A percentile compares a stretch with the other conserved stretches of the same genome.
These are phyloP conservation scores for Agaricus sinodeliciosus DNA, from an alignment of 768 basidiomycete genomes.

Conservation along the genomic window DNA sequence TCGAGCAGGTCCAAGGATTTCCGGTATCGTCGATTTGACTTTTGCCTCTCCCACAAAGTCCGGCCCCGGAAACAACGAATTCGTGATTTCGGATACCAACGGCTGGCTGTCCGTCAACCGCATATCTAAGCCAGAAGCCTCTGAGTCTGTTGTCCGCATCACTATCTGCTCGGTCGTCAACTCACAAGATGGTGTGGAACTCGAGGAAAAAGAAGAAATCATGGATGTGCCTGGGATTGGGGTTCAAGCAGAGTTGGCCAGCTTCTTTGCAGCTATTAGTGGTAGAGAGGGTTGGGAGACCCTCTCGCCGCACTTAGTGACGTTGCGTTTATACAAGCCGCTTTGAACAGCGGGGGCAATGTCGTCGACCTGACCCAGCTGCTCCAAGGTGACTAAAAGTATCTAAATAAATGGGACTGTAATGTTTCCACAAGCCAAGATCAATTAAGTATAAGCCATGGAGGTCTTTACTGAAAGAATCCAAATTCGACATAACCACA, in stretches of 20 bases:
- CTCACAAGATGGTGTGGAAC: conserved; percentile 30
- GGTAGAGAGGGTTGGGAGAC: conserved; percentile 46
- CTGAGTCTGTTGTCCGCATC: conserved; percentile 25
- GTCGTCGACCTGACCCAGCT: conserved; percentile 49
- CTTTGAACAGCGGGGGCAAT: conserved; percentile 57
- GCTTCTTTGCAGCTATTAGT: conserved; percentile 52
- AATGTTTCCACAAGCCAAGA: neutral
- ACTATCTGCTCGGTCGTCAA: conserved; percentile 31
- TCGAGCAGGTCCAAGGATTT: conserved; percentile 40
- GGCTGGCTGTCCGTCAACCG: conserved; percentile 51
- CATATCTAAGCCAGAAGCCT: conserved; percentile 18
- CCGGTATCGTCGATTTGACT: conserved; percentile 60
- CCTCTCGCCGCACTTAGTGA: conserved; percentile 63
- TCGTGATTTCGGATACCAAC: conserved; percentile 54
- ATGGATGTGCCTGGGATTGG: conserved; percentile 45
- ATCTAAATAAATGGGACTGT: neutral
- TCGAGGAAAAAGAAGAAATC: conserved; percentile 43
- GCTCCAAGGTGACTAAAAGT: conserved; percentile 10
- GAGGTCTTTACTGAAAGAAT: too few relatives aligned
- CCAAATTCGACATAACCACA: too few relatives aligned
- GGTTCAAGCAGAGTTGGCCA: conserved; percentile 47
- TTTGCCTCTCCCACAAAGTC: conserved; percentile 48
- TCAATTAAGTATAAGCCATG: too few relatives aligned
- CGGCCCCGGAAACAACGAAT: conserved; percentile 28
- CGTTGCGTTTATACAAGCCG: conserved; percentile 75